Conservation (phyloP, 495 filamentous ascomycete genomes). For the Cryomyces antarcticus region DNA sequence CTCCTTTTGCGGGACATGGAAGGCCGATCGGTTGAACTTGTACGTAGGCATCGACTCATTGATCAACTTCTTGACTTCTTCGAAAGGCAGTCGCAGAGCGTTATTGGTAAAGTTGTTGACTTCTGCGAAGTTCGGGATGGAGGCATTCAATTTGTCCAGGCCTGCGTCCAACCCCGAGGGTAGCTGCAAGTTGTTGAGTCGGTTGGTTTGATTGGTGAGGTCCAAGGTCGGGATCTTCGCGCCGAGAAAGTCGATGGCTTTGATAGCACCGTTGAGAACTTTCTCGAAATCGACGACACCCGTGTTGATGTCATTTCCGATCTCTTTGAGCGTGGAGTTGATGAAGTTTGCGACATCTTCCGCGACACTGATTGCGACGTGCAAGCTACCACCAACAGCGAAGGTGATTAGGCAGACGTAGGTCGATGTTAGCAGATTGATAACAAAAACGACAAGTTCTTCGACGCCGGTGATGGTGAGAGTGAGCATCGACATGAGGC, state of each 20-base stretch:
- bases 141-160: constrained; percentile 45
- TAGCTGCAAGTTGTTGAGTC: constrained; percentile 51
- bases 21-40: constrained; percentile 51
- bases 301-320: constrained; percentile 40
- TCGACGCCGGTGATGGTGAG: constrained; percentile 68
- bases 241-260: constrained; percentile 23
- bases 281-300: constrained; percentile 35
- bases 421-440: constrained; percentile 73
- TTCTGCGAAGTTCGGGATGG: constrained; percentile 64
- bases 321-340: constrained; percentile 45
- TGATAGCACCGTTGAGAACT: constrained; percentile 37
- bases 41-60: constrained; percentile 45
- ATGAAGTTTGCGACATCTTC: constrained; percentile 51
- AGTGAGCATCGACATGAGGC: constrained; percentile 50
- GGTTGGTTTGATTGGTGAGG: constrained; percentile 33
- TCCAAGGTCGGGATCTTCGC: constrained; percentile 32
- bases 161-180: constrained; percentile 39
- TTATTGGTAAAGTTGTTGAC: constrained; percentile 58
- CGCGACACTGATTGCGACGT: constrained; percentile 44
- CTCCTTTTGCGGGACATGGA: constrained; percentile 67
- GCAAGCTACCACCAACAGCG: constrained; percentile 55
- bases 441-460: constrained; percentile 69
- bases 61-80: constrained; percentile 46
- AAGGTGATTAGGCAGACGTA: constrained; percentile 75
- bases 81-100: constrained; percentile 58